A percentile compares a stretch with the other conserved stretches of the same genome.
These are phyloP conservation scores for Coniella lustricola DNA, from an alignment of 2,329 filamentous ascomycete genomes.

Conservation along the genomic window DNA sequence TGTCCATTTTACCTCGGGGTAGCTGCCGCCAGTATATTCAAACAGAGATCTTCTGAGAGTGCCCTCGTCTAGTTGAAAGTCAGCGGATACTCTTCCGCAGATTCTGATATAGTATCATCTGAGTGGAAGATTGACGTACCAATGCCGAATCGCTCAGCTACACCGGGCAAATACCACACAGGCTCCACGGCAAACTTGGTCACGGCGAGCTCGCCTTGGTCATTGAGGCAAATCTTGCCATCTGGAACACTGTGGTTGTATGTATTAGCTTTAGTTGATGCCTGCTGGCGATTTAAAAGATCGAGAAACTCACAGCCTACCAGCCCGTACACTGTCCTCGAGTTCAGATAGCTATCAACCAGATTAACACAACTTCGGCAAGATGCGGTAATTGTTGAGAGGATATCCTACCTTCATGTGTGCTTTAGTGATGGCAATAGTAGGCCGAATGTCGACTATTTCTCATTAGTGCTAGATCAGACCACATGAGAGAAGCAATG, in stretches of 20 bases:
- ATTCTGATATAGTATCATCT: no score
- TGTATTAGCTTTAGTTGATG: neutral
- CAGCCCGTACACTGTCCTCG: slow-evolving; percentile 75
- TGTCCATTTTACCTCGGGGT: slow-evolving; percentile 59
- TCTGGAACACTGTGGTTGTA: slow-evolving; percentile 49
- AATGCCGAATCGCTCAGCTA: slow-evolving; percentile 90
- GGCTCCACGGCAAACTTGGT: slow-evolving; percentile 97
- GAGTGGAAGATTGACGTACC: slow-evolving; percentile 40
- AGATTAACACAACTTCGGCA: no score
- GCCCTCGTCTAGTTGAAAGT: slow-evolving; percentile 60
- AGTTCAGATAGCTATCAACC: slow-evolving; percentile 82
- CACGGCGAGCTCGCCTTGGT: slow-evolving; percentile 79
- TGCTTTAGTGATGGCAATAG: slow-evolving; percentile 84
- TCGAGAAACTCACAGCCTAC: slow-evolving; percentile 52
- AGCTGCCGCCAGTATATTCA: slow-evolving; percentile 92
- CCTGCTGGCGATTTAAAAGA: no score
- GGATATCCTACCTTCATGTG: slow-evolving; percentile 80
- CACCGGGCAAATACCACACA: slow-evolving; percentile 79
- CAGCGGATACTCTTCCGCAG: slow-evolving; percentile 18
- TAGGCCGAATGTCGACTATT: slow-evolving; percentile 79
- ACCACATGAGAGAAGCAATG: no score
- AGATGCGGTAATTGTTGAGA: no score
- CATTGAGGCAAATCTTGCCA: slow-evolving; percentile 84
- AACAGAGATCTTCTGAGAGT: slow-evolving; percentile 81
- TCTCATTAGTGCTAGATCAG: no score